Evolutionary conservation across 2,329 filamentous ascomycete species (phyloP), one percentile per base, ranked within the genome.

Genomic region (Aspergillus ochraceus): DNA sequence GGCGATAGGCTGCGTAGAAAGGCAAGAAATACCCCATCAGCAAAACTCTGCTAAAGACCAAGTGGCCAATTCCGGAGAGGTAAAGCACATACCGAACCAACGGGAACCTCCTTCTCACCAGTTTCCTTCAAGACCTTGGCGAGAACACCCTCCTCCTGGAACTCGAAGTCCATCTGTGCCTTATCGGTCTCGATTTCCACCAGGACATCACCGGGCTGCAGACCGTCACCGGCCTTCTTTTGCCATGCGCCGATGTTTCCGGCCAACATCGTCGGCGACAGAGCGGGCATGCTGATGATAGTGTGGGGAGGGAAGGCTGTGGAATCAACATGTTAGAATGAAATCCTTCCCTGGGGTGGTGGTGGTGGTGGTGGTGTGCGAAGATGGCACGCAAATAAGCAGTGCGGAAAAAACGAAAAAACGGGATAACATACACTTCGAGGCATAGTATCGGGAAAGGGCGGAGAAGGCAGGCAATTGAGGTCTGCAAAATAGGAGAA

Each of bases 151-250:
- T 98, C 95, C 74, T 99, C 95, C 81, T 99, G 95, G 81, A 96
- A 98, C 81, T 99, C 95, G 77, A 99, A 98, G 83, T 99, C 95
- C 95, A 99, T 99, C 83, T 98, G 95, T 66, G 95, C 95, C 86
- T 99, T 99, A 81, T 99, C 95, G 71, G 95, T 99, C 86, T 99
- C 95, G 73, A 98, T 97, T 84, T 97, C 93, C 69, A 97, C 93
- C 69, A 99, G 83, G 51, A 99, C 95, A 77, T 99, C 95, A 76
- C 95, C 95, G 55, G 96, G 93, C 60, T 86, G 83, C 77, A 99
- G 88, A 64, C 83, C 74, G 79, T 99, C 95, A 75, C 95, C 95
- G 68, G 88, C 84, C 83, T 97, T 96, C 87, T 98, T 99, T 83
- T 98, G 92, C 95, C 95, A 99, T 66, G 88, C 83, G 71, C 95